Evolutionary conservation across 495 filamentous ascomycete genomes (phyloP).

Genomic region (Hapsidospora chrysogenum): DNA sequence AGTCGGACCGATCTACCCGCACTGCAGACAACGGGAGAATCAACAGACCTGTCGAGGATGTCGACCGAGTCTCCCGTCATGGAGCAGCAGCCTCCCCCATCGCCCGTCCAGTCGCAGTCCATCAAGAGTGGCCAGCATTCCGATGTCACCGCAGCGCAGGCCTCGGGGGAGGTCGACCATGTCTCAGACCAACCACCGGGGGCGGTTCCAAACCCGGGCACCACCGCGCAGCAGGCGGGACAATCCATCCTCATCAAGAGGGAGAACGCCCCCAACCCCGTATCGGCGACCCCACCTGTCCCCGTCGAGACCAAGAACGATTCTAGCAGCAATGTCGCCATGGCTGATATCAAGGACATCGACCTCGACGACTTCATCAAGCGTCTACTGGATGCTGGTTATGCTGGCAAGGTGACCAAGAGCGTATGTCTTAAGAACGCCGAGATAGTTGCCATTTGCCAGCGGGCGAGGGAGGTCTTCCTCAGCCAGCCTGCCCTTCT

Average conservation of each 20-base stretch:
- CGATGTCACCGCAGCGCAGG: slow-evolving; percentile 64
- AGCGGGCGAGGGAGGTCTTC: slow-evolving; percentile 72
- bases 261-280: slow-evolving; percentile 38
- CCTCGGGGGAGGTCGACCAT: slow-evolving; percentile 80
- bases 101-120: slow-evolving; percentile 67
- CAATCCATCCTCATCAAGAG: slow-evolving; percentile 75
- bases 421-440: slow-evolving; percentile 94
- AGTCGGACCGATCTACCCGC: slow-evolving; percentile 22
- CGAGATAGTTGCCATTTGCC: slow-evolving; percentile 86
- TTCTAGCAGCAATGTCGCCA: slow-evolving; percentile 30
- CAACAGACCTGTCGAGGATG: slow-evolving; percentile 11
- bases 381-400: slow-evolving; percentile 82
- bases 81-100: slow-evolving; percentile 66
- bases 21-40: slow-evolving; percentile 22
- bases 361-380: slow-evolving; percentile 97
- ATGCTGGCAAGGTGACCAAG: slow-evolving; percentile 94
- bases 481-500: slow-evolving; percentile 81
- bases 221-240: slow-evolving; percentile 36
- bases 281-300: slow-evolving; percentile 15
- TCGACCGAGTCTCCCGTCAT: slow-evolving; percentile 17
- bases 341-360: slow-evolving; percentile 68
- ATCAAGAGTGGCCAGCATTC: slow-evolving; percentile 45
- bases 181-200: slow-evolving; percentile 85
- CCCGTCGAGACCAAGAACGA: slow-evolving; percentile 16
- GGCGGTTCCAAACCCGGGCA: slow-evolving; percentile 32